Base-by-base conservation (phyloP, 1,284 basidiomycete genomes). In the Sanguinoderma infundibulare region DNA sequence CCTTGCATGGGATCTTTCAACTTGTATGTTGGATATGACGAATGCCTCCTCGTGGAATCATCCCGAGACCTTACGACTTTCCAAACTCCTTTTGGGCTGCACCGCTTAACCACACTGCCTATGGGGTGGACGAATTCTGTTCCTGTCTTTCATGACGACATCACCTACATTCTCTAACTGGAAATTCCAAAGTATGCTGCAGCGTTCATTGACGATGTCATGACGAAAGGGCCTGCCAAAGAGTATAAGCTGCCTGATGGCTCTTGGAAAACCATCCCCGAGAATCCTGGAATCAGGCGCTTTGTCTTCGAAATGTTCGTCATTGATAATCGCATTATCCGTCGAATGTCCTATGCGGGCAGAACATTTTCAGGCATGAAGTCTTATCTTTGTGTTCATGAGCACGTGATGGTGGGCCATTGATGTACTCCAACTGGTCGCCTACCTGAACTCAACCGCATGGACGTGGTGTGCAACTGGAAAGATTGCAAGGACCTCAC, bases 51-150 rank as follows among this genome's bases (percentile, higher is more conserved):
- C 2, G 69, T 62, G 0, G 47, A 61, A 30, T 24, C 1, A 77
- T 74, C 0, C 49, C n/a, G 74, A 1, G 75, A 79, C 52, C 55
- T 70, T 14, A 74, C 69, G 0, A 67, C 67, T 0, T 69, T 60
- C 49, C 53, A 63, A 65, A 69, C 59, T 51, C 61, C 36, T 2
- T 56, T 62, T 39, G 70, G 73, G 12, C 65, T 67, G 3, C 55
- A 67, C 14, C 66, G 68, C 17, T 67, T 78, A 0, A 64, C 60
- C 0, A 70, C 65, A 0, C 59, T 80, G 0, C 78, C 77, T 0
- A 78, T 77, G 76, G 79, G 79, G 0, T 81, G 72, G 72, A 78
- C 77, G 0, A 79, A 80, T 53, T 79, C 74, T 0, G 72, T 77
- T 0, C 73, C 73, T 0, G 74, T 78, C 14, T 75, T 77, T 49